Base-by-base conservation (phyloP, 148 eudicot species). In the Rheum nobile region DNA sequence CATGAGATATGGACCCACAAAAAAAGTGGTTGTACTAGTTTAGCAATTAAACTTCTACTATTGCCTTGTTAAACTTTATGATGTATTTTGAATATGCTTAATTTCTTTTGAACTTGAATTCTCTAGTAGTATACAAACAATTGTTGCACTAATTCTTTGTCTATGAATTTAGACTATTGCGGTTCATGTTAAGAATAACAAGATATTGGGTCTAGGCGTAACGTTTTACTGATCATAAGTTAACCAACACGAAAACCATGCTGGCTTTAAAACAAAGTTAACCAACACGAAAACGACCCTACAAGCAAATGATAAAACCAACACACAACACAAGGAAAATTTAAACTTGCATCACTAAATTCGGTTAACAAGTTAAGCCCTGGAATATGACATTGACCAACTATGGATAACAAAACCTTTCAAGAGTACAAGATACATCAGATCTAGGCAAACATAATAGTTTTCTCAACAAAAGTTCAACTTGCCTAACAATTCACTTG, bases 201-300 rank as follows among this genome's bases (percentile, higher is more conserved):
- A 65, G 52, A 26, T 71, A 67, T 67, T 47, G 31, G 59, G 43
- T 67, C 17, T 76, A 72, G 69, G 76, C 44, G 73, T 78, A 8
- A 11, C 75, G 19, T 73, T 74, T 17, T 77, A 52, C 0, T 52
- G 28, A 21, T 2, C 8, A 26, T 55, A 8, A 55, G 63, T n/a
- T n/a, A n/a, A n/a, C n/a, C n/a, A n/a, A 50, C 31, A 24, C 7
- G 52, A n/a, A 1, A 29, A 65, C 32, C 16, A 65, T 32, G 41
- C 34, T 34, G 39, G 22, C 28, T 32, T 65, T 6, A 32, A 14
- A 34, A 6, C 38, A 29, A 22, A 29, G 11, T 16, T 31, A 31
- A 16, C n/a, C 39, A 31, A 14, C 39, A 32, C 11, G 38, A 63
- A 63, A 21, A 63, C 4, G 37, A 61, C 6, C 67, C 35, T 14